These are phyloP conservation scores for Colletotrichum somersetense DNA, from an alignment of 2,329 filamentous ascomycete genomes.

Conservation along the genomic window DNA sequence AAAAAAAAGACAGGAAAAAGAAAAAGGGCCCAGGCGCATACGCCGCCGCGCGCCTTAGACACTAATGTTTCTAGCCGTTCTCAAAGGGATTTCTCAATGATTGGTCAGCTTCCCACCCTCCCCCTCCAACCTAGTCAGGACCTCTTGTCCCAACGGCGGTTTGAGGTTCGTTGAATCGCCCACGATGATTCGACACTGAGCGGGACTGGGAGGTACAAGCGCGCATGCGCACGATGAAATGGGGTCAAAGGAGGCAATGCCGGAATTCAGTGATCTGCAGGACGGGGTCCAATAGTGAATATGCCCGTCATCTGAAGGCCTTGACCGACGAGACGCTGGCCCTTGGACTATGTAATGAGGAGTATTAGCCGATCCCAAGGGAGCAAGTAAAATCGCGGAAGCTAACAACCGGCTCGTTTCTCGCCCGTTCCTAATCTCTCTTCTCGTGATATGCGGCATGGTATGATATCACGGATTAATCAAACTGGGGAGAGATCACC, in stretches of 20 bases:
- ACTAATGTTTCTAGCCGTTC: not conserved
- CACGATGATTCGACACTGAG: not conserved
- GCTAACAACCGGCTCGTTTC: not conserved
- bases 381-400: slow-evolving; percentile 15
- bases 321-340: slow-evolving; percentile 20
- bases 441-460: not conserved
- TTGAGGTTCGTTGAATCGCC: slow-evolving; percentile 20
- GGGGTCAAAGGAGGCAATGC: not conserved
- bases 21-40: slow-evolving; percentile 5
- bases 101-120: not conserved
- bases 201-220: not conserved
- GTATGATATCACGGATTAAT: slow-evolving; percentile 29
- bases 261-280: slow-evolving; percentile 30
- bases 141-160: slow-evolving; percentile 18
- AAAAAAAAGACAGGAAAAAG: too few species aligned
- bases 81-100: not conserved
- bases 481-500: slow-evolving; percentile 4
- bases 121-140: not conserved
- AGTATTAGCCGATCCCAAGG: slow-evolving; percentile 2
- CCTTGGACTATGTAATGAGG: not conserved
- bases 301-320: slow-evolving; percentile 28
- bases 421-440: not conserved
- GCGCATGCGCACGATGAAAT: not conserved
- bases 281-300: slow-evolving; percentile 17
- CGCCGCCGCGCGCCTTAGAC: slow-evolving; percentile 3